A percentile compares a stretch with the other conserved stretches of the same genome.
Conservation (phyloP, 129 eudicot species). For the Dittrichia graveolens region DNA sequence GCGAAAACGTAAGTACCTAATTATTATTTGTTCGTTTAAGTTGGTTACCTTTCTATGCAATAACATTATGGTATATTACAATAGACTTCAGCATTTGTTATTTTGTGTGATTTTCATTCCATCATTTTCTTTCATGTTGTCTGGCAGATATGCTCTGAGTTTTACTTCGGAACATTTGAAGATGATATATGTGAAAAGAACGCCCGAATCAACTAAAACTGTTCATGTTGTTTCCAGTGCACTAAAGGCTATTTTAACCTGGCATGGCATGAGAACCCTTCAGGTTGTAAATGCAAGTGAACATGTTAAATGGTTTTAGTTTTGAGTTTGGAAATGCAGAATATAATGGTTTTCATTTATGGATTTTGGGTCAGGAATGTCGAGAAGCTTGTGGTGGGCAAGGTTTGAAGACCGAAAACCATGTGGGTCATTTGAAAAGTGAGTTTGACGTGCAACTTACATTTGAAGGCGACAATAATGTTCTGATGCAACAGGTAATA, state of each 20-base stretch:
- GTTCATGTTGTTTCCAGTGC: constrained; percentile 89
- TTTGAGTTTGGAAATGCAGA: neutral
- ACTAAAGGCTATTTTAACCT: constrained; percentile 72
- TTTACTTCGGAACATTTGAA: constrained; percentile 76
- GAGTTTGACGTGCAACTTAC: constrained; percentile 89
- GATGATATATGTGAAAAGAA: constrained; percentile 64
- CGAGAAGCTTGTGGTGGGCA: constrained; percentile 94
- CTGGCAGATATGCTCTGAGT: constrained; percentile 80
- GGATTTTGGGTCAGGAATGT: constrained; percentile 57
- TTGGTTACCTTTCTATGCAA: neutral
- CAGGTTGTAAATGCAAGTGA: constrained; percentile 47
- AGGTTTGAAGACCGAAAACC: constrained; percentile 78
- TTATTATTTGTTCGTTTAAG: neutral
- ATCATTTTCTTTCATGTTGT: neutral
- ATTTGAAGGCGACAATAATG: constrained; percentile 91
- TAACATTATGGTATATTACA: neutral
- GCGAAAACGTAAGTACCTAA: constrained; percentile 74
- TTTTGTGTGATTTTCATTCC: neutral
- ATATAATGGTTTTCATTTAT: neutral
- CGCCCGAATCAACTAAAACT: constrained; percentile 62
- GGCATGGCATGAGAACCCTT: constrained; percentile 93
- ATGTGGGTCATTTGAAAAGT: constrained; percentile 79
- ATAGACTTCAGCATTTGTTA: neutral
- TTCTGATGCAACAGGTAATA: constrained; percentile 95
- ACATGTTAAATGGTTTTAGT: no score